Evolutionary conservation across 2,329 filamentous ascomycete genomes (phyloP).

Genomic region (Aureobasidium sp.): DNA sequence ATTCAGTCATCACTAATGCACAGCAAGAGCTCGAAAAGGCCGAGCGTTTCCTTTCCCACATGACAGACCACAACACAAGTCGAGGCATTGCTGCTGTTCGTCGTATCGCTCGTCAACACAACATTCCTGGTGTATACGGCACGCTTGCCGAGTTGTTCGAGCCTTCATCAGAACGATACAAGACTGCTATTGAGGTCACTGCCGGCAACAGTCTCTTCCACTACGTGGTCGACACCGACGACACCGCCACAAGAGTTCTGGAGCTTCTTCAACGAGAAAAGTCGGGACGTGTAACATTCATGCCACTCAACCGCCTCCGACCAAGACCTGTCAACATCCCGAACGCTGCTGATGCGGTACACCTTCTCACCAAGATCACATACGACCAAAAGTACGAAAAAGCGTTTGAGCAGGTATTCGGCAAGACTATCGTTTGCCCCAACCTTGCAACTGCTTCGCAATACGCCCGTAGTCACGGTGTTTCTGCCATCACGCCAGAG

Average conservation of each 20-base stretch:
- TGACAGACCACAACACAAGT: slow-evolving; percentile 85
- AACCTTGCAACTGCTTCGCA: slow-evolving; percentile 81
- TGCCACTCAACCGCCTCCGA: slow-evolving; percentile 79
- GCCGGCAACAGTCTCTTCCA: slow-evolving; percentile 91
- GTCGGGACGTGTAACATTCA: slow-evolving; percentile 85
- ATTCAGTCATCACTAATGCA: slow-evolving; percentile 67
- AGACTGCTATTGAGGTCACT: slow-evolving; percentile 84
- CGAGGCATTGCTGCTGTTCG: slow-evolving; percentile 82
- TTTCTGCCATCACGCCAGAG: slow-evolving; percentile 89
- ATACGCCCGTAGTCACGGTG: slow-evolving; percentile 83
- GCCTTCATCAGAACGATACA: slow-evolving; percentile 74
- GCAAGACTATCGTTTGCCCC: slow-evolving; percentile 88
- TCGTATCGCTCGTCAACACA: slow-evolving; percentile 69
- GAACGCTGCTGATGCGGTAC: slow-evolving; percentile 77
- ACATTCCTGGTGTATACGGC: slow-evolving; percentile 82
- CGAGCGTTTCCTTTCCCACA: slow-evolving; percentile 68
- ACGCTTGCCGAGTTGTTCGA: slow-evolving; percentile 82
- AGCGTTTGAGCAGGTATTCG: slow-evolving; percentile 92
- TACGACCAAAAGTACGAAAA: slow-evolving; percentile 72
- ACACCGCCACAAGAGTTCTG: slow-evolving; percentile 75
- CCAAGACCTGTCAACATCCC: slow-evolving; percentile 66
- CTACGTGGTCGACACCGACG: slow-evolving; percentile 88
- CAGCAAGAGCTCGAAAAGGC: slow-evolving; percentile 70
- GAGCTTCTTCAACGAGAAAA: slow-evolving; percentile 72
- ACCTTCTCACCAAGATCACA: slow-evolving; percentile 75